phyloP scores from a whole-genome alignment of 1,284 basidiomycete species.

The Irpex lacteus region DNA sequence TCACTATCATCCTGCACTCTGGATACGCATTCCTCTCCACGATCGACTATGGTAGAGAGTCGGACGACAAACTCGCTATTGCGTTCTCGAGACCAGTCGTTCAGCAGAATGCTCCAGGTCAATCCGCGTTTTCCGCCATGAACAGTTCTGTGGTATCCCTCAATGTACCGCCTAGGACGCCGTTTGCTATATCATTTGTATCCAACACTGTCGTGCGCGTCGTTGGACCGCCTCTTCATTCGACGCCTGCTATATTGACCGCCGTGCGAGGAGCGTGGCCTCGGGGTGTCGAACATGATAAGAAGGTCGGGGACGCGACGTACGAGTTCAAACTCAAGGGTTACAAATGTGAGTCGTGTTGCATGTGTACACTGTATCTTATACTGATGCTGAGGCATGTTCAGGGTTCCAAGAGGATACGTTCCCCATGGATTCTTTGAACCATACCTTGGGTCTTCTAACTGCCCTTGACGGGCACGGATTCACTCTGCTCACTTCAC shows the following conservation, averaged over 20 bases:
- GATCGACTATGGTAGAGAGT: constrained; percentile 74
- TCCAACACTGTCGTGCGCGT: constrained; percentile 68
- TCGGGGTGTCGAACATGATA: constrained; percentile 71
- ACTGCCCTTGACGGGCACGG: constrained; percentile 64
- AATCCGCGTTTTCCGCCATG: constrained; percentile 7
- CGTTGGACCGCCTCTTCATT: constrained; percentile 66
- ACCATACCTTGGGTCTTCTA: constrained; percentile 67
- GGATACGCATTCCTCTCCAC: constrained; percentile 64
- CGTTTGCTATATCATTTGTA: constrained; percentile 73
- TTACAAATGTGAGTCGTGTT: constrained; percentile 59
- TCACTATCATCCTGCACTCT: constrained; percentile 59
- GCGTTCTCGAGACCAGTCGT: constrained; percentile 55
- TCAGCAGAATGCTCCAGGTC: constrained; percentile 1
- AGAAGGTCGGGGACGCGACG: constrained; percentile 65
- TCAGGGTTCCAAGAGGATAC: constrained; percentile 78
- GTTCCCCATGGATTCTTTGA: constrained; percentile 73
- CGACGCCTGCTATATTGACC: constrained; percentile 74
- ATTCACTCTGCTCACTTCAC: constrained; percentile 65
- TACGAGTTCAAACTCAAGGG: constrained; percentile 81
- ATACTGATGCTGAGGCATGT: constrained; percentile 9
- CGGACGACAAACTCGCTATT: constrained; percentile 67
- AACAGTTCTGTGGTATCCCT: constrained; percentile 23
- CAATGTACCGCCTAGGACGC: constrained; percentile 31
- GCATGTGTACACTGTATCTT: constrained; percentile 1
- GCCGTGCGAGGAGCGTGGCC: constrained; percentile 79